Base-by-base conservation (phyloP, 2,329 filamentous ascomycete species). In the Cercospora sp. region DNA sequence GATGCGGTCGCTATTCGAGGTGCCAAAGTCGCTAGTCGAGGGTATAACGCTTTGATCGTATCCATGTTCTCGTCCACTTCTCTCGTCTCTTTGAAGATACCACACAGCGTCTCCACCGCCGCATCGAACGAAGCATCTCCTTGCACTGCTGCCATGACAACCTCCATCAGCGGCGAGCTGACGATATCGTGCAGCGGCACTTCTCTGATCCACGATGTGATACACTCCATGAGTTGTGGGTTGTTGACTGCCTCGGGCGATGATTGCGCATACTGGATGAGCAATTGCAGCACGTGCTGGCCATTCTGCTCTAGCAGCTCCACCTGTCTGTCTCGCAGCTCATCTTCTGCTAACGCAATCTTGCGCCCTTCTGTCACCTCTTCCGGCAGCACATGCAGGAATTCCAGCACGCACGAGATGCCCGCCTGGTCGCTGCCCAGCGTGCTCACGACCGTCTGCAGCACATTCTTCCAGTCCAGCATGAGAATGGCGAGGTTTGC, bases 281-380 rank as follows among this genome's bases (percentile, higher is more conserved):
- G 86, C 71, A 99, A 87, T 75, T 90, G 87, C 77, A 99, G 86
- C 71, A 98, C 95, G 80, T 94, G 90, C 72, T 90, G 85, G 66
- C 93, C 92, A 80, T 98, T 99, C 80, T 97, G 91, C 80, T 91
- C 90, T 80, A 99, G 84, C 76, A 99, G 85, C 81, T 97, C 94
- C 80, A 88, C 89, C 72, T 95, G 97, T 84, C 95, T 91, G 76
- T 87, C 85, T 73, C 85, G 87, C 79, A 99, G 87, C 81, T 98
- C 94, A 84, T 98, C 94, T 91, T 99, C 95, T 88, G 93, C 94
- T 83, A 99, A 87, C 86, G 93, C 97, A 87, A 99, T 97, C 85
- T 98, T 99, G 83, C 95, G 93, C 83, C 95, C 95, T 86, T 99
- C 94, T 75, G 92, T 98, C 78, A 99, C 95, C 87, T 99, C 95